Percentiles rank a stretch among this genome's conserved stretches.
Evolutionary conservation across 176 grass and related monocot genomes (phyloP).

Genomic region (Guadua angustifolia): DNA sequence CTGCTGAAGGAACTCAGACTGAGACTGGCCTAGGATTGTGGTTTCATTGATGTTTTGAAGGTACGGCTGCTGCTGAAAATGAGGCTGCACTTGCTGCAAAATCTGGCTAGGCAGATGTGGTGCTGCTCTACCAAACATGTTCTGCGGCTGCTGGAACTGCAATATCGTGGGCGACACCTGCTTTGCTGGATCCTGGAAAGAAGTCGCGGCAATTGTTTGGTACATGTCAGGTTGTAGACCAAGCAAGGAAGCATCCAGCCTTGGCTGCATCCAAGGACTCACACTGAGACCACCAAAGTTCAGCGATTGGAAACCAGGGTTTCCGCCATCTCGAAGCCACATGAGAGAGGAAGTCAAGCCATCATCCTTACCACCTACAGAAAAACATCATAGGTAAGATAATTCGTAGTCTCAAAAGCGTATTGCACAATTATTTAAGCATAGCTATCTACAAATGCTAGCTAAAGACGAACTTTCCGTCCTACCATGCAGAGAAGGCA

Average conservation of each 20-base stretch:
- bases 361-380: conserved; percentile 90
- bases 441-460: conserved; percentile 1
- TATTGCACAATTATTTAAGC: neutral
- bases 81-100: conserved; percentile 65
- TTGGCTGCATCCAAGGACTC: conserved; percentile 83
- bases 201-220: conserved; percentile 60
- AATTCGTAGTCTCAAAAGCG: conserved; percentile 15
- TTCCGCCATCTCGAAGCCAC: conserved; percentile 85
- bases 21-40: conserved; percentile 61
- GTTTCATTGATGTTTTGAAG: conserved; percentile 56
- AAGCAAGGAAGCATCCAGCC: conserved; percentile 65
- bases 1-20: conserved; percentile 67
- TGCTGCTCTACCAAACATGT: conserved; percentile 49
- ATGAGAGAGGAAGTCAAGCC: conserved; percentile 85
- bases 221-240: conserved; percentile 76
- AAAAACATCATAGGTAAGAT: conserved; percentile 30
- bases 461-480: conserved; percentile 27
- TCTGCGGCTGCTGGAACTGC: conserved; percentile 85
- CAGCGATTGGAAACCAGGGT: conserved; percentile 76
- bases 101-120: conserved; percentile 66
- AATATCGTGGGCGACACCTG: conserved; percentile 68
- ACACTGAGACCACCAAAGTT: conserved; percentile 78
- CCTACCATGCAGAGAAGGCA: conserved; percentile 85
- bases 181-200: conserved; percentile 66
- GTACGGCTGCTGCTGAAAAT: conserved; percentile 66